These are phyloP conservation scores for Fimicolochytrium jonesii DNA, from an alignment of 192 early-diverging fungal species.

Conservation along the genomic window DNA sequence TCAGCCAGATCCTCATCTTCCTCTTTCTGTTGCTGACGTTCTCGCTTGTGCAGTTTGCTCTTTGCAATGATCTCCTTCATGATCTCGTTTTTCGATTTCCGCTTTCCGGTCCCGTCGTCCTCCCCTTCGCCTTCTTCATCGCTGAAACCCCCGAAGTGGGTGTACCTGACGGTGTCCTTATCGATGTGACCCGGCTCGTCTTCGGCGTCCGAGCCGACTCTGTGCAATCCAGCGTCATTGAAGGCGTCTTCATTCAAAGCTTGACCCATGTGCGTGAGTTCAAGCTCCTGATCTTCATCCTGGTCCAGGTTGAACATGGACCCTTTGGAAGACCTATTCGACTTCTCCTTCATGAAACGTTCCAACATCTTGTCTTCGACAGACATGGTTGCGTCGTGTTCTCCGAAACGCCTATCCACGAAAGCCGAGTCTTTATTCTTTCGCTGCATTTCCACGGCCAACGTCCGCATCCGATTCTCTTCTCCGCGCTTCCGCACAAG, in stretches of 20 bases:
- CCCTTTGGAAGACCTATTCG: conserved; percentile 17
- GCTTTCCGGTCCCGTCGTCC: conserved; percentile 34
- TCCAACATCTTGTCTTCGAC: conserved; percentile 94
- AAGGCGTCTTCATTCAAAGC: conserved; percentile 84
- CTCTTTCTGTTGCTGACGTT: conserved; percentile 85
- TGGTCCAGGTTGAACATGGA: conserved; percentile 79
- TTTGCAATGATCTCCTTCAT: conserved; percentile 99
- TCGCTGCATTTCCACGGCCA: conserved; percentile 71
- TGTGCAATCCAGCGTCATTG: conserved; percentile 62
- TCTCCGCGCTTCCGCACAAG: conserved; percentile 75
- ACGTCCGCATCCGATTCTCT: conserved; percentile 80
- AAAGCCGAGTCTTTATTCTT: conserved; percentile 69
- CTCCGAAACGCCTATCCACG: conserved; percentile 93
- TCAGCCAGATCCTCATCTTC: conserved; percentile 74
- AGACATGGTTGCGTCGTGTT: conserved; percentile 78
- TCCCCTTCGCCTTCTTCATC: conserved; percentile 35
- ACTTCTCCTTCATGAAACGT: conserved; percentile 84
- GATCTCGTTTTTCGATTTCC: conserved; percentile 88
- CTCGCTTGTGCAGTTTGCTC: conserved; percentile 90
- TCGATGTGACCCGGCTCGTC: conserved; percentile 56
- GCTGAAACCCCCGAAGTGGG: conserved; percentile 89
- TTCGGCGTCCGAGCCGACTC: conserved; percentile 46
- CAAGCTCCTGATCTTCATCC: conserved; percentile 34
- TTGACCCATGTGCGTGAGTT: conserved; percentile 92
- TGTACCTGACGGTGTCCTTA: conserved; percentile 58